Percentiles rank a stretch among this genome's conserved stretches.
These are phyloP conservation scores for Diplogelasinospora grovesii DNA, from an alignment of 495 filamentous ascomycete species.

Conservation along the genomic window DNA sequence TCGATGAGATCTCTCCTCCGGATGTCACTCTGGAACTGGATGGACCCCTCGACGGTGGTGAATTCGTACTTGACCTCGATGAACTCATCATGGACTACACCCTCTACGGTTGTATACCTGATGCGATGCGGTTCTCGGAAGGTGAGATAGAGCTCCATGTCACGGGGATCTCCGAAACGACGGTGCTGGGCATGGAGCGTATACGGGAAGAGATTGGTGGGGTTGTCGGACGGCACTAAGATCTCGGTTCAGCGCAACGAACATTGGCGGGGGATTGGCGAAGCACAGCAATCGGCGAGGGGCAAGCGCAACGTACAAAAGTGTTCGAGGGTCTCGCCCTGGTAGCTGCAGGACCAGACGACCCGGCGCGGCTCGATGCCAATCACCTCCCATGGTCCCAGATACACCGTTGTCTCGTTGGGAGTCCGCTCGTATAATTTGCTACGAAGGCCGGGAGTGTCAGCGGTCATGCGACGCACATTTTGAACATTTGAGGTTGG, in stretches of 20 bases:
- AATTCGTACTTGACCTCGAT: slow-evolving; percentile 33
- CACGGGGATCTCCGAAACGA: slow-evolving; percentile 25
- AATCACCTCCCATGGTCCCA: slow-evolving; percentile 31
- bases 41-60: slow-evolving; percentile 27
- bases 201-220: slow-evolving; percentile 23
- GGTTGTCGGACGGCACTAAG: slow-evolving; percentile 27
- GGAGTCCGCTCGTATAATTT: slow-evolving; percentile 25
- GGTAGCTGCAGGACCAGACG: slow-evolving; percentile 31
- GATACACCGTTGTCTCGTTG: slow-evolving; percentile 29
- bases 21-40: slow-evolving; percentile 29
- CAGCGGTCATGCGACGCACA: no score
- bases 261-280: background rate
- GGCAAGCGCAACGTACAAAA: slow-evolving; percentile 20
- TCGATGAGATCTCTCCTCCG: slow-evolving; percentile 26
- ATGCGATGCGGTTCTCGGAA: slow-evolving; percentile 29
- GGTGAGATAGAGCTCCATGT: slow-evolving; percentile 28
- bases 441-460: slow-evolving; percentile 18
- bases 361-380: slow-evolving; percentile 21
- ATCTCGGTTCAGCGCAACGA: slow-evolving; percentile 4
- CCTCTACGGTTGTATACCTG: slow-evolving; percentile 24
- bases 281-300: background rate
- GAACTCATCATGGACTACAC: slow-evolving; percentile 26
- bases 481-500: slow-evolving; percentile 6
- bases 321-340: slow-evolving; percentile 30
- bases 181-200: slow-evolving; percentile 30